Evolutionary conservation across 1,284 basidiomycete genomes (phyloP), one percentile per base, ranked within the genome.

Genomic region (Termitomyces sp.): DNA sequence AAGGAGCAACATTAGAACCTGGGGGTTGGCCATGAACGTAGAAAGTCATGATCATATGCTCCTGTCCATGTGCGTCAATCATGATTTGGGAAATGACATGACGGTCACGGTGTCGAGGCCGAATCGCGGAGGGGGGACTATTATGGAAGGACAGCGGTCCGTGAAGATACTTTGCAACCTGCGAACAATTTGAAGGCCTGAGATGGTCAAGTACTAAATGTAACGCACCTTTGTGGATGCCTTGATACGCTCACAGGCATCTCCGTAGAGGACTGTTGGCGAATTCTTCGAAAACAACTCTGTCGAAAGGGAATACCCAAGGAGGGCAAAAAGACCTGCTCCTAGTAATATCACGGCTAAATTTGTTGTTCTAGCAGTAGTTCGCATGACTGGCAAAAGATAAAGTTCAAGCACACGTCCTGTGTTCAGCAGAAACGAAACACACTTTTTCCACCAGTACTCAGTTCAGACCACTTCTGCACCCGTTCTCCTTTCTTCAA

Each of bases 211-310:
- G 17, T 26, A 36, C 34, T 52, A 36, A 30, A 51, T 44, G 12
- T n/a, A 46, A 50, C 54, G 50, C 43, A 92, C 91, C 69, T 78
- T 79, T 43, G 82, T 72, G 26, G 90, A 94, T 7, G 79, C 75
- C 62, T 88, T 84, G 58, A 97, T 90, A 54, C 84, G 80, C 58
- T 94, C 86, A 68, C 93, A 94, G 12, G 92, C 91, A 60, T 93
- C 84, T 40, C 83, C 83, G 67, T 94, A 94, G 50, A 97, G 75
- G 30, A 94, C 92, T 1, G 92, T 93, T 1, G 94, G 92, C 30
- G 92, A 95, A 71, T 97, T 98, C 66, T 82, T 87, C 13, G 93
- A 94, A 70, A 96, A 95, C 5, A 97, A 78, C 70, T 96, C 93
- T 21, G 91, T 90, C 10, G 87, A 88, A 34, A 95, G 78, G 10